phyloP scores from a whole-genome alignment of 148 eudicot genomes.

The Fagopyrum homotropicum region DNA sequence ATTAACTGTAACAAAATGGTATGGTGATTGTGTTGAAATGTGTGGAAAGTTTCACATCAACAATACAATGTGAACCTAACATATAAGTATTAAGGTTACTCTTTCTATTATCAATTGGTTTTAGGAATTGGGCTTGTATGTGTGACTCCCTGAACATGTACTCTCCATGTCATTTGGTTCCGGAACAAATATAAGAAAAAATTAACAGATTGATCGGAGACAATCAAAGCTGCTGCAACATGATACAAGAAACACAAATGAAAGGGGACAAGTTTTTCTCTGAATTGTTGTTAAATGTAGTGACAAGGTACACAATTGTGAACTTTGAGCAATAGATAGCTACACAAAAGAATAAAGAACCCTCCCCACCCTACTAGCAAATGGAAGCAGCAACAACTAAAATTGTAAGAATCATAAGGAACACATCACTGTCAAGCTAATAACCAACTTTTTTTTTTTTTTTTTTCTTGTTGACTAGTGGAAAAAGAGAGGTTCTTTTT shows the following conservation, averaged over 20 bases:
- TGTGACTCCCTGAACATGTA: no score
- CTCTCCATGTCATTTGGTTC: no score
- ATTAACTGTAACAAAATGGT: no score
- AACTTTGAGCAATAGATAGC: slow-evolving; percentile 3
- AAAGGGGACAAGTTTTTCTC: slow-evolving; percentile 1
- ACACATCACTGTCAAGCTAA: neutral
- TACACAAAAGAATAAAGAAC: slow-evolving; percentile 17
- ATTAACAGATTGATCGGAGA: no score
- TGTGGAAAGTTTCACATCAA: no score
- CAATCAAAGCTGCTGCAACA: neutral
- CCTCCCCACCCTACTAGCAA: slow-evolving; percentile 3
- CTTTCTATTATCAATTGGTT: no score
- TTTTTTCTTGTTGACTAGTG: neutral
- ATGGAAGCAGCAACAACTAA: slow-evolving; percentile 8
- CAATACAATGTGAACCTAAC: no score
- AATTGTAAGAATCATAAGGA: slow-evolving; percentile 4
- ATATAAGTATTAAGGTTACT: no score
- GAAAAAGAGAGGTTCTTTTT: slow-evolving; percentile 1
- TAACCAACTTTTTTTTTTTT: neutral
- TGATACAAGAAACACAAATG: neutral
- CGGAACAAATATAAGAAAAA: no score
- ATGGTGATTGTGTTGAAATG: no score
- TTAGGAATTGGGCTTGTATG: no score
- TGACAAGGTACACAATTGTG: neutral
- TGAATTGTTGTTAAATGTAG: neutral